A percentile compares a stretch with the other conserved stretches of the same genome.
Evolutionary conservation across 225 moss, liverwort and hornwort genomes (phyloP).

Genomic region (Pseudoscleropodium purum): DNA sequence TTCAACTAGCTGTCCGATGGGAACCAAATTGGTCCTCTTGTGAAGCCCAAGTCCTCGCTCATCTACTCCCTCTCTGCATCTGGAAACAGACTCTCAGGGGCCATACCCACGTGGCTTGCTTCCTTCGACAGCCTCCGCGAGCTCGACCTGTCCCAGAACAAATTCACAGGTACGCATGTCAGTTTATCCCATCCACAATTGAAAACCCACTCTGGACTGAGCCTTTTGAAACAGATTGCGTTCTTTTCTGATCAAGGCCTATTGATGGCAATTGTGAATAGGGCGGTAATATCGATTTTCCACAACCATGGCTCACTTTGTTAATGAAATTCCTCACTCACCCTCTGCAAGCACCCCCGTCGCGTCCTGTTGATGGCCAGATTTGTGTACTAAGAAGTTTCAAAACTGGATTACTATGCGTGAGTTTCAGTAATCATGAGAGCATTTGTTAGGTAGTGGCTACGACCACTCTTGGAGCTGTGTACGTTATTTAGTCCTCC

Average conservation of each 20-base stretch:
- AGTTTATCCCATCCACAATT: background rate
- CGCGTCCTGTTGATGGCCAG: background rate
- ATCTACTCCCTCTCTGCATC: background rate
- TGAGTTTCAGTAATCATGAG: background rate
- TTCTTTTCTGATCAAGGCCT: background rate
- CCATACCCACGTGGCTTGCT: background rate
- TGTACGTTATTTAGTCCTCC: background rate
- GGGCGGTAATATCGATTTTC: background rate
- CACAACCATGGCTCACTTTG: background rate
- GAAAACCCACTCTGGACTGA: background rate
- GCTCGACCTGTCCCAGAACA: background rate
- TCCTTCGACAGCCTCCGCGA: background rate
- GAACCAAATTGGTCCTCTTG: background rate
- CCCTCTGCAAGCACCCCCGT: background rate
- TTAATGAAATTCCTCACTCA: background rate
- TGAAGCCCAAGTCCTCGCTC: background rate
- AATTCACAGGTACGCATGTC: background rate
- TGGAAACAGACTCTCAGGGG: background rate
- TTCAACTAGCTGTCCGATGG: background rate
- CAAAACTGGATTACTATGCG: background rate
- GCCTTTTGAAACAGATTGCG: background rate
- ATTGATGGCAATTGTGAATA: background rate
- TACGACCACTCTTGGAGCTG: background rate
- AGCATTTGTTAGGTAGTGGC: background rate
- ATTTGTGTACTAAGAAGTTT: background rate